Base-by-base conservation (phyloP, 495 filamentous ascomycete species). In the Cladorrhinum samala region DNA sequence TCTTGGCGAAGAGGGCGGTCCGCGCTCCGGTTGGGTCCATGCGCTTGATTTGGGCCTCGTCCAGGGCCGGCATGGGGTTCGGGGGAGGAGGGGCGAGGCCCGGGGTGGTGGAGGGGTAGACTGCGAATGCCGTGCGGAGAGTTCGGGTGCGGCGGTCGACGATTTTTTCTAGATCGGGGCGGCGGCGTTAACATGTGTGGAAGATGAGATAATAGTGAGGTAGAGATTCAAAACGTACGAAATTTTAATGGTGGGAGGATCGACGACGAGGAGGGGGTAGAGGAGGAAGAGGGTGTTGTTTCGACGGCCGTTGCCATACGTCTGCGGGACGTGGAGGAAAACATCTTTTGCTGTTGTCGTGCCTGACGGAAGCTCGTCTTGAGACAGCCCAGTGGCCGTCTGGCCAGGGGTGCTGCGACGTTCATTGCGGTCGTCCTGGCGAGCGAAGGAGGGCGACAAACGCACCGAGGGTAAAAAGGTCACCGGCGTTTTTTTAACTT, bases 1-100 rank as follows among this genome's bases (percentile, higher is more conserved):
- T 63, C 45, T 83, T 83, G 54, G 84, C 78, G 72, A 97, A 95
- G 23, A 97, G 82, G 23, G 83, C 80, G 46, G 82, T 84, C 14
- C 91, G 86, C 24, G 86, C 83, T 23, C 89, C 89, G 19, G 79
- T 88, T 18, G 89, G 90, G 68, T 98, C 93, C 57, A 96, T 87
- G 16, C 73, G 61, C 9, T 73, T 56, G 59, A 94, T 72, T 71
- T 96, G 90, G 9, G 77, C 58, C 27, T 74, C 68, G 53, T 81
- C 82, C 59, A 93, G 71, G 20, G 74, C 64, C 21, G 66, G 70
- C 59, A 95, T 66, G 40, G 87, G 84, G 61, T 87, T 79, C 39
- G 64, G 56, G 30, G 47, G 37, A 6, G 59, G 41, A 53, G 67
- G 51, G 62, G 67, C 3, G 18, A 45, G 23, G 13, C 9, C 67